Conservation (phyloP, 768 basidiomycete genomes). For the Pulveroboletus sp. region DNA sequence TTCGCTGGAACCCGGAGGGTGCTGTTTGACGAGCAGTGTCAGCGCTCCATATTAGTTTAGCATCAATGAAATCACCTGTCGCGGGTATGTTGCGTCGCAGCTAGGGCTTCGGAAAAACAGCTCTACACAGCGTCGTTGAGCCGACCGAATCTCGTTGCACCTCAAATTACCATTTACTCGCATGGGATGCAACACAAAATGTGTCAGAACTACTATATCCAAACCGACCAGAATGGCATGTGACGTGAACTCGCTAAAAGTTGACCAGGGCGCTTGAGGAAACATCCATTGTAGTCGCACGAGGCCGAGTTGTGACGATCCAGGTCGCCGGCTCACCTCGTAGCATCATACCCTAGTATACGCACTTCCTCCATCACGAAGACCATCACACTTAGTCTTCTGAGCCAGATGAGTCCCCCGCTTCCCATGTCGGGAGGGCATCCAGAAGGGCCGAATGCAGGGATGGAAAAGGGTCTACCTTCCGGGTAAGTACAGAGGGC, state of each 20-base stretch:
- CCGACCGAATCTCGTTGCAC: neutral
- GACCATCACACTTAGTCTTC: constrained; percentile 17
- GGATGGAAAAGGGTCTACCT: constrained; percentile 24
- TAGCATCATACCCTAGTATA: neutral
- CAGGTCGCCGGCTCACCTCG: constrained; percentile 18
- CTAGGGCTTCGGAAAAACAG: neutral
- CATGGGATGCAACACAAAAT: constrained; percentile 5
- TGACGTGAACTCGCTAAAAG: constrained; percentile 25
- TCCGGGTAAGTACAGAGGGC: constrained; percentile 15
- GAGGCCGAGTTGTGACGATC: constrained; percentile 20
- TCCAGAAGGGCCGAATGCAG: constrained; percentile 21
- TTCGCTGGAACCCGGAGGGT: constrained; percentile 6
- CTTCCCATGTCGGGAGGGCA: constrained; percentile 13
- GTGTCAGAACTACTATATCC: constrained; percentile 6
- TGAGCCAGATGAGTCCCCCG: constrained; percentile 6
- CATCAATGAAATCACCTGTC: constrained; percentile 28
- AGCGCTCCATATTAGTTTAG: constrained; percentile 17
- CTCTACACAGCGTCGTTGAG: constrained; percentile 1
- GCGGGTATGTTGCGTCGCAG: neutral
- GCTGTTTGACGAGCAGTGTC: constrained; percentile 3
- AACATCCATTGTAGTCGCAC: constrained; percentile 13
- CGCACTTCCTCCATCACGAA: constrained; percentile 19
- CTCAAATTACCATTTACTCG: constrained; percentile 2
- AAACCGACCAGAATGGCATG: constrained; percentile 15
- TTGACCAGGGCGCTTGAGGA: constrained; percentile 13